Conservation (phyloP, 2,329 filamentous ascomycete species). For the Neofusicoccum sp. region DNA sequence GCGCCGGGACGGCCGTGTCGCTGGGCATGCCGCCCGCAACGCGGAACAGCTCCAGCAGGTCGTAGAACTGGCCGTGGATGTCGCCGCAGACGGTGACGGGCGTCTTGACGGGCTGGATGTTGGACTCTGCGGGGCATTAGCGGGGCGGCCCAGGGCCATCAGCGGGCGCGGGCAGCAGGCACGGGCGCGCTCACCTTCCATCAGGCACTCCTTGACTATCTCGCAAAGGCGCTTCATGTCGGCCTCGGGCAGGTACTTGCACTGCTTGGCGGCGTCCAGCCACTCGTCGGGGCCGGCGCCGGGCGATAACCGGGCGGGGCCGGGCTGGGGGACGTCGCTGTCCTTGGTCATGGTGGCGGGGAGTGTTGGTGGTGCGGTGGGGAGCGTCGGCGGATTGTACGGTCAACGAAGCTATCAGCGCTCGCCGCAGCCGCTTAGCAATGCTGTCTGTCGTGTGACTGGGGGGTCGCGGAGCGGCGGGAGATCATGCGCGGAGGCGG, state of each 20-base stretch:
- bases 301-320: conserved; percentile 80
- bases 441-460: conserved; percentile 31
- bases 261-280: conserved; percentile 95
- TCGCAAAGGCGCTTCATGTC: conserved; percentile 99
- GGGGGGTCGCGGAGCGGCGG: conserved; percentile 10
- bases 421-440: conserved; percentile 21
- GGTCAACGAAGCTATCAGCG: conserved; percentile 4
- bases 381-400: background rate
- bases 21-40: conserved; percentile 97
- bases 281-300: conserved; percentile 92
- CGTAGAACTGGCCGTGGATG: conserved; percentile 98
- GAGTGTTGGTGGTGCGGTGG: background rate
- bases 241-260: conserved; percentile 91
- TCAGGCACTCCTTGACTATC: conserved; percentile 97
- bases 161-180: background rate
- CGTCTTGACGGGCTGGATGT: conserved; percentile 96
- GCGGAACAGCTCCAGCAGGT: conserved; percentile 93
- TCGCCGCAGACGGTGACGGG: conserved; percentile 97
- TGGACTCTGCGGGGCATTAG: conserved; percentile 69
- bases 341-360: conserved; percentile 49
- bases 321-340: conserved; percentile 78
- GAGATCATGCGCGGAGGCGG: conserved; percentile 10
- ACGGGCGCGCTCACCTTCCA: conserved; percentile 73
- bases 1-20: conserved; percentile 67
- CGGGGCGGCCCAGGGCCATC: background rate